A percentile compares a stretch with the other conserved stretches of the same genome.
Evolutionary conservation across 208 protist species (phyloP).

Genomic region (Endotrypanum monterogeii): DNA sequence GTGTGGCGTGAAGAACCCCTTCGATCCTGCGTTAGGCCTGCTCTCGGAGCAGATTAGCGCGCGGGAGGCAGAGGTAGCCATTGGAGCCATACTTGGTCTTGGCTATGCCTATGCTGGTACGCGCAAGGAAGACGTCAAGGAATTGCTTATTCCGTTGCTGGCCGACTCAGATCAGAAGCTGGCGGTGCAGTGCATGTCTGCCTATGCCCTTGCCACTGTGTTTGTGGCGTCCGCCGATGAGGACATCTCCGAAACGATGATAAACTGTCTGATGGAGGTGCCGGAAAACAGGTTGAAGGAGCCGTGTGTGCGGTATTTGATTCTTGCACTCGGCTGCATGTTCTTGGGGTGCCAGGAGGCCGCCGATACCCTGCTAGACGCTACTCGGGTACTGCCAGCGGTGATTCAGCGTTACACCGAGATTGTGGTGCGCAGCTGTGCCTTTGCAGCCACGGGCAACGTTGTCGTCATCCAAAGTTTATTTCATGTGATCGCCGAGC

Average conservation of each 20-base stretch:
- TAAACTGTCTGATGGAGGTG: conserved; percentile 92
- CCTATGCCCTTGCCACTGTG: conserved; percentile 96
- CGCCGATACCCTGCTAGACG: conserved; percentile 93
- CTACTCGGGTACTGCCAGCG: conserved; percentile 77
- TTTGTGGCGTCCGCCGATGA: conserved; percentile 96
- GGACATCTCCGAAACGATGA: conserved; percentile 94
- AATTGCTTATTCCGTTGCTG: conserved; percentile 94
- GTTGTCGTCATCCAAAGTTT: conserved; percentile 98
- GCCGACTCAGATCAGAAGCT: conserved; percentile 91
- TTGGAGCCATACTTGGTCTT: conserved; percentile 94
- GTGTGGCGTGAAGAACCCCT: conserved; percentile 88
- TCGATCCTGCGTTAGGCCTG: conserved; percentile 96
- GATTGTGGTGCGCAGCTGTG: conserved; percentile 96
- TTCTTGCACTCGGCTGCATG: conserved; percentile 95
- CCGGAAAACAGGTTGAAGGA: conserved; percentile 64
- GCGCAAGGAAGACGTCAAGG: conserved; percentile 93
- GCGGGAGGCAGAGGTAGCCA: conserved; percentile 73
- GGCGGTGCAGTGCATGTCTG: conserved; percentile 93
- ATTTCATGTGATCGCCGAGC: conserved; percentile 95
- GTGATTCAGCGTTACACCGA: conserved; percentile 89
- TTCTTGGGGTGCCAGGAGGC: conserved; percentile 95
- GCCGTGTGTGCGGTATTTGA: conserved; percentile 89
- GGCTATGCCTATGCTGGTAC: conserved; percentile 98
- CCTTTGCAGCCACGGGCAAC: conserved; percentile 99
- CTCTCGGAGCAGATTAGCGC: conserved; percentile 82